phyloP scores from a whole-genome alignment of 2,329 filamentous ascomycete species.

The Xylariaceae sp. region DNA sequence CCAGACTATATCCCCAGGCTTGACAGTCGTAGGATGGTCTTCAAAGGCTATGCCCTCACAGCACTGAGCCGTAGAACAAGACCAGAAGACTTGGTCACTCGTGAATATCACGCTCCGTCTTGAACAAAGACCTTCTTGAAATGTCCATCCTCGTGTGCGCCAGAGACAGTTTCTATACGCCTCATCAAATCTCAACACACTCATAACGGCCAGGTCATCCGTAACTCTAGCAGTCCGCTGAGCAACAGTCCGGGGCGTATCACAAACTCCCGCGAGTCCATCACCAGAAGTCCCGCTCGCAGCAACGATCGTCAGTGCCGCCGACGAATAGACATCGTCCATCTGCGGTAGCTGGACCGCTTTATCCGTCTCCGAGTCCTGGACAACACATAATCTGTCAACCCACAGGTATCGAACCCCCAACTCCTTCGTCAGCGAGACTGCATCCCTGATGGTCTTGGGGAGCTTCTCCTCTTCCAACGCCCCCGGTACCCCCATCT shows the following conservation, averaged over 20 bases:
- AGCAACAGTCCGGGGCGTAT: slow-evolving; percentile 3
- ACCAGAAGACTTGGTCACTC: slow-evolving; percentile 17
- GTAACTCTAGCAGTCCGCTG: slow-evolving; percentile 14
- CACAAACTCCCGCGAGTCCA: slow-evolving; percentile 14
- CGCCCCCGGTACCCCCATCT: slow-evolving; percentile 3
- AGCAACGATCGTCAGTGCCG: slow-evolving; percentile 23
- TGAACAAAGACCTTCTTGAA: slow-evolving; percentile 20
- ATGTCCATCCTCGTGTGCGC: slow-evolving; percentile 20
- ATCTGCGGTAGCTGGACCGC: slow-evolving; percentile 24
- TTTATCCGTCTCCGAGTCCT: slow-evolving; percentile 21
- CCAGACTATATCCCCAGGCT: slow-evolving; percentile 11
- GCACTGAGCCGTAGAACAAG: slow-evolving; percentile 13
- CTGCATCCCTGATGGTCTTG: slow-evolving; percentile 18
- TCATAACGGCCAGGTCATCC: slow-evolving; percentile 13
- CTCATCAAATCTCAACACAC: slow-evolving; percentile 13
- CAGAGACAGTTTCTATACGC: slow-evolving; percentile 11
- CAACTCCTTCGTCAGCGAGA: slow-evolving; percentile 17
- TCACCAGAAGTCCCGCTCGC: slow-evolving; percentile 14
- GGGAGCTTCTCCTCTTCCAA: slow-evolving; percentile 7
- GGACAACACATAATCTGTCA: slow-evolving; percentile 26
- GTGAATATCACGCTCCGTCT: slow-evolving; percentile 12
- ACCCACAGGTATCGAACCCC: slow-evolving; percentile 26
- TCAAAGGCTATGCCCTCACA: slow-evolving; percentile 20
- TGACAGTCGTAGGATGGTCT: slow-evolving; percentile 15
- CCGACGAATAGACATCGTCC: slow-evolving; percentile 23